Base-by-base conservation (phyloP, 495 filamentous ascomycete genomes). In the Podospora pseudoanserina region DNA sequence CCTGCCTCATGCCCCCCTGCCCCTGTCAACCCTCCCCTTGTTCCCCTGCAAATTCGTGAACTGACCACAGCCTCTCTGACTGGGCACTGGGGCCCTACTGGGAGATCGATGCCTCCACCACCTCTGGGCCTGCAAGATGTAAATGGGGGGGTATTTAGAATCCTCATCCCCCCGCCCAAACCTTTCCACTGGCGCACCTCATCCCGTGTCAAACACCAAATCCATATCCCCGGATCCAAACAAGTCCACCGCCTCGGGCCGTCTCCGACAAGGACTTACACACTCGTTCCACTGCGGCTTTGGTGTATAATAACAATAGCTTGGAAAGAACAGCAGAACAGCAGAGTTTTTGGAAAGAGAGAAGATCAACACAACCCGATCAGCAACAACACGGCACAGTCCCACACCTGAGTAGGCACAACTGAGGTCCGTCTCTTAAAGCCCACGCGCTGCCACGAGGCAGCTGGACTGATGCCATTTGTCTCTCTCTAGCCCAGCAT, bases 51-150 rank as follows among this genome's bases (percentile, higher is more conserved):
- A 15, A 39, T n/a, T 18, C n/a, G 28, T 49, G 27, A 49, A 61
- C 60, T 49, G 59, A 67, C 68, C 69, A 70, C 67, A 70, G 75
- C 75, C 75, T 75, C 75, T 75, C 55, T 65, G 44, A 67, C 44
- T 56, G 69, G 70, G 23, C 23, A 23, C 23, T 23, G 71, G 71
- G 71, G 68, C 70, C 73, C 70, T 72, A 70, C 68, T 54, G 66
- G 66, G 71, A 76, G 74, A 76, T 74, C 74, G 69, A 32, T 68
- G 65, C 74, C 75, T 77, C 74, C 75, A 77, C 75, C 70, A 77
- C 72, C 54, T 18, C n/a, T 65, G 23, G 67, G 69, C 67, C 67
- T 68, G 65, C 62, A 66, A 74, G 72, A 75, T 70, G 75, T 63
- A 54, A 59, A 44, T 65, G 30, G 58, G 65, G 65, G 66, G 71